Conservation (phyloP, 768 basidiomycete species). For the Trametes gibbosa region DNA sequence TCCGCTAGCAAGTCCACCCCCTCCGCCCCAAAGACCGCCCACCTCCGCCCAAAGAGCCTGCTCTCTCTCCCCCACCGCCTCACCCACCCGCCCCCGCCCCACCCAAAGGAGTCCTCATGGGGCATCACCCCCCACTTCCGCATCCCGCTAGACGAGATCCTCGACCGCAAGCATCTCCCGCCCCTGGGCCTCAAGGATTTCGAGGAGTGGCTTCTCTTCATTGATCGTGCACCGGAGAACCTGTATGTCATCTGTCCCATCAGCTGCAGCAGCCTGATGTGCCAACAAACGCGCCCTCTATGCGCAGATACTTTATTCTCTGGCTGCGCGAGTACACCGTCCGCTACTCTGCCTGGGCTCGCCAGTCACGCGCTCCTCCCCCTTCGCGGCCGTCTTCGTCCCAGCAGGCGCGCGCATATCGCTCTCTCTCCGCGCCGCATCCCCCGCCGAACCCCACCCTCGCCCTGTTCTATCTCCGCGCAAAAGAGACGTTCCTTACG, state of each 20-base stretch:
- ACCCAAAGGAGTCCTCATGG: slow-evolving; percentile 13
- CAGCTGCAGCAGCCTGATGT: neutral
- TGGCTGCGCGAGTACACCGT: slow-evolving; percentile 75
- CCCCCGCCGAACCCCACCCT: slow-evolving; percentile 37
- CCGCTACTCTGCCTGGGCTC: slow-evolving; percentile 43
- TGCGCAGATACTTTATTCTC: slow-evolving; percentile 67
- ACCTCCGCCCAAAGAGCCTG: slow-evolving; percentile 34
- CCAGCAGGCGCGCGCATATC: slow-evolving; percentile 17
- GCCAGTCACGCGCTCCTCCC: slow-evolving; percentile 27
- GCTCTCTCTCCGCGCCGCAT: slow-evolving; percentile 2
- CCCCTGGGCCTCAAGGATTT: slow-evolving; percentile 60
- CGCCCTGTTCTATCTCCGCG: slow-evolving; percentile 74
- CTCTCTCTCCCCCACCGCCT: slow-evolving; percentile 35
- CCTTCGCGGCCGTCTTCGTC: slow-evolving; percentile 21
- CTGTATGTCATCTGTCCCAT: slow-evolving; percentile 44
- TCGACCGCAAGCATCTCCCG: slow-evolving; percentile 74
- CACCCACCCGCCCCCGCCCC: slow-evolving; percentile 19
- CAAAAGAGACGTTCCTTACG: slow-evolving; percentile 79
- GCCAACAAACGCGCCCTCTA: slow-evolving; percentile 4
- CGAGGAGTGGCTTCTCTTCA: slow-evolving; percentile 78
- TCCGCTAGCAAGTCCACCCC: slow-evolving; percentile 11
- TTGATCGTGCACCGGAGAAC: slow-evolving; percentile 73
- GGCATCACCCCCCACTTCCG: slow-evolving; percentile 63
- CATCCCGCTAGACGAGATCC: slow-evolving; percentile 70
- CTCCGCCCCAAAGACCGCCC: slow-evolving; percentile 29